Evolutionary conservation across 2,329 filamentous ascomycete species (phyloP).

Genomic region (Pyricularia grisea): DNA sequence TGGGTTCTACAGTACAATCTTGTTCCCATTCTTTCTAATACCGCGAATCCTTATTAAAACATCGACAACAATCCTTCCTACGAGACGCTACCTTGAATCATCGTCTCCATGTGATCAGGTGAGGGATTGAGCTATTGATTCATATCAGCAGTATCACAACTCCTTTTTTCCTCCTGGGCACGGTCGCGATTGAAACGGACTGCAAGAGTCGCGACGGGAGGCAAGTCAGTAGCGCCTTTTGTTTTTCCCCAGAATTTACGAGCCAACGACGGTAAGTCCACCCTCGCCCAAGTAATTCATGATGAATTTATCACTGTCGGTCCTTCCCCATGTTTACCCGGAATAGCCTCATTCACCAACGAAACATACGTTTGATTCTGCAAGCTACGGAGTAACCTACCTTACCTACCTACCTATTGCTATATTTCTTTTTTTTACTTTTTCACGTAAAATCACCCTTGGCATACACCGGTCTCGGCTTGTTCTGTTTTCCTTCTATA

Average conservation of each 20-base stretch:
- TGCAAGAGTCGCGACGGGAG: not conserved
- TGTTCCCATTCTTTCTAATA: not conserved
- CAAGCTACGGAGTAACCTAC: not conserved
- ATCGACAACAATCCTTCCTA: no score
- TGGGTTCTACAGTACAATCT: not conserved
- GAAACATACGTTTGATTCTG: not conserved
- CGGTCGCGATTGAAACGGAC: not conserved
- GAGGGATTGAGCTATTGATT: not conserved
- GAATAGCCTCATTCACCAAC: not conserved
- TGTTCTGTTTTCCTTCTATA: not conserved
- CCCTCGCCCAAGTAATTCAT: not conserved
- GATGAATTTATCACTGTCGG: not conserved
- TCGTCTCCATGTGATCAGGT: not conserved
- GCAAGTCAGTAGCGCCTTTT: not conserved
- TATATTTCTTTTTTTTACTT: not conserved
- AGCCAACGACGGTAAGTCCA: not conserved
- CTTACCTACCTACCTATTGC: no score
- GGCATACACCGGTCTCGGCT: not conserved
- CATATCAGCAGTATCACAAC: not conserved
- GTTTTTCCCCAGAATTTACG: not conserved
- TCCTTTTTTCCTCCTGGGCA: not conserved
- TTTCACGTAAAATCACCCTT: not conserved
- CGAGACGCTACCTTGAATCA: not conserved
- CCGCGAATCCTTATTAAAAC: not conserved
- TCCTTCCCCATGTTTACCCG: not conserved